Evolutionary conservation across 768 basidiomycete species (phyloP), one percentile per base, ranked within the genome.

Genomic region (Amanita muscaria): DNA sequence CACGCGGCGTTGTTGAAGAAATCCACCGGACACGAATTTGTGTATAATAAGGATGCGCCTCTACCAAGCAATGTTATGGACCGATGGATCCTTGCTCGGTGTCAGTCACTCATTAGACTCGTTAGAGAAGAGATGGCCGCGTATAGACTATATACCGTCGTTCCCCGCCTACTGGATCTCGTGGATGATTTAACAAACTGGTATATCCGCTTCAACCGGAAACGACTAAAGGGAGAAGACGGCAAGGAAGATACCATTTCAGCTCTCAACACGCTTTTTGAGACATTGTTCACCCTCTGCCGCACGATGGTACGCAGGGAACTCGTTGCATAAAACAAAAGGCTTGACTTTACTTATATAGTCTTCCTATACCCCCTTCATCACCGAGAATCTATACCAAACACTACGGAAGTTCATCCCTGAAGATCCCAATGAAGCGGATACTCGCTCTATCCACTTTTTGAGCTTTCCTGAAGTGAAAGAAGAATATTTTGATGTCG

Each of bases 201-300:
- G 92, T 99, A 99, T 65, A 98, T 99, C 59, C 90, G 96, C 38
- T 98, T 98, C 70, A 99, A 99, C 65, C 82, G 96, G 34, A 84
- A 83, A 53, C 78, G 96, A 12, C 69, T 99, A 49, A 99, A 99
- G 73, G 96, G 96, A 35, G 88, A 94, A 61, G 85, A 90, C 55
- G 88, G 94, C 2, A 71, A 74, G 45, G 87, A 90, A 51, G 94
- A 98, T 55, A 92, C 92, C 6, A 59, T 79, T 12, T 66, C 81
- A 15, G 96, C 94, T 14, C 69, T 98, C 58, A 97, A 98, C 60
- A 97, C 96, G 18, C 69, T 99, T 32, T 97, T 97, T 60, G 96
- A 98, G 66, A 80, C 93, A 0, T 65, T 99, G 23, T 85, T 93
- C 62, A 98, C 94, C 0, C 73, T 99, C 40, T 94, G 89, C 64